Evolutionary conservation across 805 yeast genomes (phyloP).

Genomic region (Clavispora asparagi): DNA sequence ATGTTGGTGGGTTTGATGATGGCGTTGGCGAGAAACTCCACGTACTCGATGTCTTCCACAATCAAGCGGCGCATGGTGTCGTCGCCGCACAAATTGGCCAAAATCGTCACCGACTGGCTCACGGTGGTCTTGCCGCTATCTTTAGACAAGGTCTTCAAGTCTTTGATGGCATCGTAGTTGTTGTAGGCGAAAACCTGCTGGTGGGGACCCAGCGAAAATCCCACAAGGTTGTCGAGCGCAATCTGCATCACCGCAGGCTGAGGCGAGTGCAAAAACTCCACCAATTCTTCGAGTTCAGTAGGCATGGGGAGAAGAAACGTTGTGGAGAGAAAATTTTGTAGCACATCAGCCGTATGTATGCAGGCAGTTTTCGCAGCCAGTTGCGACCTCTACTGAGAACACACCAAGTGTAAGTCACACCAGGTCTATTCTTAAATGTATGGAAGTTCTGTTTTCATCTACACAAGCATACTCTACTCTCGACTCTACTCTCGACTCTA

Average conservation of each 20-base stretch:
- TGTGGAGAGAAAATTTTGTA: not conserved
- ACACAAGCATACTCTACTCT: no score
- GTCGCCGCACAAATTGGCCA: conserved; percentile 81
- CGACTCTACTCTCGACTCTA: no score
- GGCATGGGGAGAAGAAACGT: conserved; percentile 26
- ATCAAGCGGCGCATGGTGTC: conserved; percentile 55
- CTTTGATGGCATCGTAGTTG: conserved; percentile 64
- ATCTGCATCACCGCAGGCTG: conserved; percentile 76
- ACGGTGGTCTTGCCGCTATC: conserved; percentile 53
- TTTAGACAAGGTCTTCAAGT: conserved; percentile 56
- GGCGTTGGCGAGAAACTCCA: conserved; percentile 42
- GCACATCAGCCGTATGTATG: not conserved
- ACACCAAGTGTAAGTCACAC: no score
- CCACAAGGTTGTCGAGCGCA: conserved; percentile 80
- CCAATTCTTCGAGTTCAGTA: conserved; percentile 49
- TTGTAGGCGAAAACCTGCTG: conserved; percentile 64
- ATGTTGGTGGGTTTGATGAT: conserved; percentile 53
- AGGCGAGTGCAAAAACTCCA: conserved; percentile 74
- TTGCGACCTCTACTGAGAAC: no score
- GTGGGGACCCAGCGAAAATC: conserved; percentile 69
- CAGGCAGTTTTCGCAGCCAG: not conserved
- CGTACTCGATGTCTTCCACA: conserved; percentile 57
- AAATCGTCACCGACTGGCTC: conserved; percentile 66
- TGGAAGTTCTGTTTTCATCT: no score
- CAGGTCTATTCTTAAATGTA: no score